Evolutionary conservation across 179 eudicot species (phyloP).

Genomic region (Beta lomatogona): DNA sequence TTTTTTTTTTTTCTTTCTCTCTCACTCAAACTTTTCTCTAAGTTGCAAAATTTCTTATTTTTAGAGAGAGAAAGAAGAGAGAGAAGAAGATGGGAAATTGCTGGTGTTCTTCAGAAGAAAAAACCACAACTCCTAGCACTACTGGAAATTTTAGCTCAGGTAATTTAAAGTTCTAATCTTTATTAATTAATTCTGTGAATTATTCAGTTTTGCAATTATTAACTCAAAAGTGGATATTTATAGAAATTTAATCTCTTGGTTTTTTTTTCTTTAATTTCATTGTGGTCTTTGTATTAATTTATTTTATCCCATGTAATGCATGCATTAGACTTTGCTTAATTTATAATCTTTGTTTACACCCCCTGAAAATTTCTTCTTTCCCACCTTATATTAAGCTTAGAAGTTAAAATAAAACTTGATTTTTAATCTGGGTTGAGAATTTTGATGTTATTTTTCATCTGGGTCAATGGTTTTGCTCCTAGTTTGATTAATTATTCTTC

Average conservation of each 20-base stretch:
- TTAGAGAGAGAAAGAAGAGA: slow-evolving; percentile 17
- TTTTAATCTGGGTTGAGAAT: not conserved
- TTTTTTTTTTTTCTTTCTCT: not conserved
- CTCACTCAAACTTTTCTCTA: not conserved
- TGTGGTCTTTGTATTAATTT: too few species aligned
- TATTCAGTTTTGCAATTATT: too few species aligned
- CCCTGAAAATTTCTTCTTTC: not conserved
- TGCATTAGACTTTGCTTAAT: not conserved
- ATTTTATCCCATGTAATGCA: not conserved
- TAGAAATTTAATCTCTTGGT: too few species aligned
- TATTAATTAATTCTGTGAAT: not conserved
- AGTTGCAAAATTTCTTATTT: not conserved
- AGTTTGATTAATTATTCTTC: not conserved
- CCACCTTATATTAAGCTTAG: not conserved
- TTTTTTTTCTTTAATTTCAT: too few species aligned
- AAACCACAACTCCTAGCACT: slow-evolving; percentile 38
- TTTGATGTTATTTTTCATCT: not conserved
- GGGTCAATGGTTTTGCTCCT: not conserved
- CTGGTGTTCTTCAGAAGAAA: slow-evolving; percentile 41
- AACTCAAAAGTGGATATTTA: too few species aligned
- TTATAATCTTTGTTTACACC: not conserved
- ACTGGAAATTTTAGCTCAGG: slow-evolving; percentile 56
- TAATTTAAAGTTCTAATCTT: slow-evolving; percentile 16
- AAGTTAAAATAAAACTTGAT: not conserved
- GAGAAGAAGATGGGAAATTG: slow-evolving; percentile 59